Evolutionary conservation across 1,139 yeast genomes (phyloP).

Genomic region (Yamadazyma songkhlaensis): DNA sequence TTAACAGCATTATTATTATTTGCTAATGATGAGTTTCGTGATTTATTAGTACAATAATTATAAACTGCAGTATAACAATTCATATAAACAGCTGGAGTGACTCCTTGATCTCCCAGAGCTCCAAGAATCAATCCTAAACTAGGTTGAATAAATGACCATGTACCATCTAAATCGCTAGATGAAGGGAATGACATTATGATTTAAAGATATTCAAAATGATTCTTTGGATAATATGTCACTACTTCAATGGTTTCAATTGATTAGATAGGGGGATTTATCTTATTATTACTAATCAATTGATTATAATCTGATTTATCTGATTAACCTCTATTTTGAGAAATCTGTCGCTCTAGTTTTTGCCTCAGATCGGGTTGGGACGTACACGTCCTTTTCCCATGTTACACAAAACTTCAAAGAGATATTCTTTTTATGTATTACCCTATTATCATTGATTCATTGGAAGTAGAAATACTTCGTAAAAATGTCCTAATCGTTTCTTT

Average conservation of each 20-base stretch:
- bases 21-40: conserved; percentile 35
- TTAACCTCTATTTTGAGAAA: not conserved
- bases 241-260: no score
- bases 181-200: conserved; percentile 19
- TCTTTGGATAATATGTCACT: not conserved
- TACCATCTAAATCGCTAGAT: conserved; percentile 57
- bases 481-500: conserved; percentile 7
- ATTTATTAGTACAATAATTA: conserved; percentile 87
- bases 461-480: not conserved
- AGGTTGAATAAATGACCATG: conserved; percentile 77
- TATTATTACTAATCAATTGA: no score
- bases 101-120: conserved; percentile 59
- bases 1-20: conserved; percentile 16
- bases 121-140: conserved; percentile 71
- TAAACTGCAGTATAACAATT: conserved; percentile 80
- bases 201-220: not conserved
- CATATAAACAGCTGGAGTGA: conserved; percentile 74
- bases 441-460: no score
- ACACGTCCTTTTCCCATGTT: not conserved
- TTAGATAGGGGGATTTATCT: no score
- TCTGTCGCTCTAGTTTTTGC: conserved; percentile 3
- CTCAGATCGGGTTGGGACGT: not conserved
- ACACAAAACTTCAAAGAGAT: no score
- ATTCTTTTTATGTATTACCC: not conserved
- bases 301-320: no score